Conservation (phyloP, 164 flowering plant species). For the Nelumbo lutea region DNA sequence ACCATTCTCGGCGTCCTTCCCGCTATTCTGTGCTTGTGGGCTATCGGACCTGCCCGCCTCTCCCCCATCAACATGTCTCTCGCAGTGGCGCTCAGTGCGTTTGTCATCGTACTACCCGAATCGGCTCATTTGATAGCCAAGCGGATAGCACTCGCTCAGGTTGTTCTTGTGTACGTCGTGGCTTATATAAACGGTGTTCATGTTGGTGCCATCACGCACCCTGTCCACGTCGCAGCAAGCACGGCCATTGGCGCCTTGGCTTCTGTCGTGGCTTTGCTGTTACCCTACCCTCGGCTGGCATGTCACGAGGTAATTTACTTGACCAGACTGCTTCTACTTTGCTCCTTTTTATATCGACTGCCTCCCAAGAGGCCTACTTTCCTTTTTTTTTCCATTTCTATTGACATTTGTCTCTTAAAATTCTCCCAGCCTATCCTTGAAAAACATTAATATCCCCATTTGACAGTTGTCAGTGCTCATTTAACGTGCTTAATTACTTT, state of each 20-base stretch:
- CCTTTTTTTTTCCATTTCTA: background rate
- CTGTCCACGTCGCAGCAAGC: constrained; percentile 60
- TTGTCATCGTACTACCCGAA: constrained; percentile 54
- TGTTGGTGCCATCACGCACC: constrained; percentile 48
- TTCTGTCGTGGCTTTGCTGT: constrained; percentile 51
- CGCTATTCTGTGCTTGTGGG: constrained; percentile 51
- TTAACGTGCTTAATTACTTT: no score
- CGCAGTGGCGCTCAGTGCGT: constrained; percentile 44
- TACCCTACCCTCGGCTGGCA: constrained; percentile 71
- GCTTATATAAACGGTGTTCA: constrained; percentile 34
- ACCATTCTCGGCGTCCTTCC: constrained; percentile 53
- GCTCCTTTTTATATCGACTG: background rate
- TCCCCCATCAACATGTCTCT: constrained; percentile 26
- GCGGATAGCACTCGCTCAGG: constrained; percentile 68
- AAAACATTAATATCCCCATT: no score
- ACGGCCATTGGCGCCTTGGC: constrained; percentile 66
- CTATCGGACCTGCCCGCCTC: constrained; percentile 47
- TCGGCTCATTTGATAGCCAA: constrained; percentile 46
- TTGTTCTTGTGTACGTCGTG: constrained; percentile 50
- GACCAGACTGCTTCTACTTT: background rate
- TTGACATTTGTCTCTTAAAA: background rate
- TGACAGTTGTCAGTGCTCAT: no score
- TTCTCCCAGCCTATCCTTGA: no score
- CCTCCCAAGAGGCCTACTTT: background rate
- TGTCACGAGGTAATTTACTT: constrained; percentile 39